phyloP scores from a whole-genome alignment of 176 grass and related monocot genomes.

The barley (Hordeum vulgare) region DNA sequence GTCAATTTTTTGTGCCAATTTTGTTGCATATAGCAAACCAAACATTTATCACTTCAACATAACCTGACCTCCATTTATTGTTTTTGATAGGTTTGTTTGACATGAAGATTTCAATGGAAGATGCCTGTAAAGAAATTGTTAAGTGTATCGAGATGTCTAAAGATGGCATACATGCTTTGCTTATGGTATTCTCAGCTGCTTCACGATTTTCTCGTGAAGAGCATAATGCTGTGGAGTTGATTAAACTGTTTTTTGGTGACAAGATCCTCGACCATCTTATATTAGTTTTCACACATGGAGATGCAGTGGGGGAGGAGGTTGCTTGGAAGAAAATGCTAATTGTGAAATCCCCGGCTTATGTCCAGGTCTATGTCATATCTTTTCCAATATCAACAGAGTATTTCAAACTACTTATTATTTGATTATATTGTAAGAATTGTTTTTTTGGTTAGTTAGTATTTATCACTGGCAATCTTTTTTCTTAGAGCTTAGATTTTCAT shows the following conservation, averaged over 20 bases:
- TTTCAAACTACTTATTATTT: not conserved
- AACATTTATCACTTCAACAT: not conserved
- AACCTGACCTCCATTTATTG: not conserved
- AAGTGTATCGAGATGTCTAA: conserved; percentile 56
- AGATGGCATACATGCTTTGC: conserved; percentile 62
- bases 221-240: conserved; percentile 35
- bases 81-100: conserved; percentile 45
- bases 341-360: not conserved
- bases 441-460: too few species aligned
- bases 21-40: not conserved
- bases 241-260: conserved; percentile 58
- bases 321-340: not conserved
- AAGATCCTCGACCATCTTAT: conserved; percentile 63
- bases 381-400: not conserved
- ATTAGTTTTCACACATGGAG: conserved; percentile 66
- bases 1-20: not conserved
- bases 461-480: not conserved
- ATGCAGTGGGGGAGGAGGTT: conserved; percentile 32
- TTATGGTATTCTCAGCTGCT: conserved; percentile 59
- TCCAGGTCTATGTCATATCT: not conserved
- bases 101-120: conserved; percentile 22
- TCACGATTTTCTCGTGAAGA: conserved; percentile 55
- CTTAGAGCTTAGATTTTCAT: not conserved
- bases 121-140: conserved; percentile 44
- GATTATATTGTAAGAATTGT: too few species aligned